phyloP scores from a whole-genome alignment of 2,329 filamentous ascomycete genomes.

The Aspergillus sojae region DNA sequence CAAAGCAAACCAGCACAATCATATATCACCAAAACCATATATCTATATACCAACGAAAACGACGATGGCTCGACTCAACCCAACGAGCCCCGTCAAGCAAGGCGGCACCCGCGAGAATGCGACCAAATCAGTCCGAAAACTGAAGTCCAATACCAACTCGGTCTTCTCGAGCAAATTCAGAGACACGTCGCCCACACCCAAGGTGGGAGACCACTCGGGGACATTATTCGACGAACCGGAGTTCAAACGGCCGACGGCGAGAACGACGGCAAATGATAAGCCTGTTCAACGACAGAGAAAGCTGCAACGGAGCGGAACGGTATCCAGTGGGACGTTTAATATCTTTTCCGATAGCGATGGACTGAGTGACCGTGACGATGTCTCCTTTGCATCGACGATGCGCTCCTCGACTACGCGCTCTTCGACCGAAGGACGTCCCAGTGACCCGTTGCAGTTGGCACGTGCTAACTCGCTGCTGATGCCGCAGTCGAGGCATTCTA shows the following conservation, averaged over 20 bases:
- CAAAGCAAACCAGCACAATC: neutral
- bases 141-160: neutral
- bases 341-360: slow-evolving; percentile 34
- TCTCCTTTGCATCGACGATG: slow-evolving; percentile 11
- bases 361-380: slow-evolving; percentile 19
- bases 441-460: slow-evolving; percentile 32
- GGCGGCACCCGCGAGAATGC: neutral
- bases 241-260: slow-evolving; percentile 8
- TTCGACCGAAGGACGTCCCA: slow-evolving; percentile 25
- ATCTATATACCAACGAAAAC: neutral
- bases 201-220: neutral
- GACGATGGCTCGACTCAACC: slow-evolving; percentile 34
- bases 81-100: slow-evolving; percentile 23
- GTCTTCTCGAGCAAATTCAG: neutral
- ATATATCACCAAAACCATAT: neutral
- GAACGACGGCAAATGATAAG: slow-evolving; percentile 12
- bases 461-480: slow-evolving; percentile 40
- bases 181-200: slow-evolving; percentile 3
- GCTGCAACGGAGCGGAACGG: slow-evolving; percentile 22
- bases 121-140: slow-evolving; percentile 3
- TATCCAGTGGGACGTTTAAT: slow-evolving; percentile 27
- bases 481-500: slow-evolving; percentile 27
- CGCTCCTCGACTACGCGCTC: neutral
- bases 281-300: slow-evolving; percentile 15
- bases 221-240: slow-evolving; percentile 15